A percentile compares a stretch with the other conserved stretches of the same genome.
Conservation (phyloP, 495 filamentous ascomycete genomes). For the Massariosphaeria phaeospora region DNA sequence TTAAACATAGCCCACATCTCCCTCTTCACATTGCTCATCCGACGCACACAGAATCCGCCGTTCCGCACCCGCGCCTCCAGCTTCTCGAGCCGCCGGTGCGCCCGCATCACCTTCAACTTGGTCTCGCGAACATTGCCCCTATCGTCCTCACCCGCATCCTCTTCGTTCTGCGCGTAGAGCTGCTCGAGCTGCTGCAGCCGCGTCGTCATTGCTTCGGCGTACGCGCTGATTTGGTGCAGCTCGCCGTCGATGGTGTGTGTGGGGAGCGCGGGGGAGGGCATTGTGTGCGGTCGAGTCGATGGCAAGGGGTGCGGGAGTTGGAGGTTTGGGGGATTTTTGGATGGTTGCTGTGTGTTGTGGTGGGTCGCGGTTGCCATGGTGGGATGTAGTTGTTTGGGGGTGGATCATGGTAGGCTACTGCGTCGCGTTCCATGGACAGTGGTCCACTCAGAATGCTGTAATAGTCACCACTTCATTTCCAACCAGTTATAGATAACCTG, state of each 20-base stretch:
- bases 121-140: slow-evolving; percentile 3
- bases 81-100: slow-evolving; percentile 3
- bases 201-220: slow-evolving; percentile 3
- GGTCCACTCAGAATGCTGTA: too few species aligned
- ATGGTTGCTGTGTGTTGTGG: too few species aligned
- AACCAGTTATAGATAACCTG: too few species aligned
- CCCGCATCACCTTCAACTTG: not conserved
- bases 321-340: too few species aligned
- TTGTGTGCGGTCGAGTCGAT: too few species aligned
- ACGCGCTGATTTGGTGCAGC: slow-evolving; percentile 7
- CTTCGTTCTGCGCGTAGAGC: not conserved
- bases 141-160: too few species aligned
- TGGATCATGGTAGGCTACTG: too few species aligned
- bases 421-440: too few species aligned
- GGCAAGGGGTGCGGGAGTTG: too few species aligned
- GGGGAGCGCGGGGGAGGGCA: not conserved
- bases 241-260: slow-evolving; percentile 12
- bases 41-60: not conserved
- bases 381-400: too few species aligned
- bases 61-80: not conserved
- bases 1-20: slow-evolving; percentile 1
- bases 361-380: too few species aligned
- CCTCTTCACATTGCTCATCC: not conserved
- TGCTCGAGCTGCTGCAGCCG: not conserved
- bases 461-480: too few species aligned